Evolutionary conservation across 176 grass and related monocot species (phyloP), one percentile per base, ranked within the genome.

Genomic region (Phoenix roebelenii): DNA sequence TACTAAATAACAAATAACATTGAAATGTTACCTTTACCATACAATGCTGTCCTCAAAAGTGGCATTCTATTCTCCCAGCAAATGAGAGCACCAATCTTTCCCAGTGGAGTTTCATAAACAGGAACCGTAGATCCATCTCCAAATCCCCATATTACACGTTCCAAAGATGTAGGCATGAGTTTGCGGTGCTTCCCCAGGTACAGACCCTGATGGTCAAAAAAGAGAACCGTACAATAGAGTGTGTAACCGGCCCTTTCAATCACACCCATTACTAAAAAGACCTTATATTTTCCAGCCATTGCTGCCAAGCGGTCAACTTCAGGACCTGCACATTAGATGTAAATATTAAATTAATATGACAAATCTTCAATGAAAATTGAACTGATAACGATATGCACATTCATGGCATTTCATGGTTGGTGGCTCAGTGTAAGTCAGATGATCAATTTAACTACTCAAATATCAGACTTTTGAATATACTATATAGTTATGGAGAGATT

Each of bases 61-160:
- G 87, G 93, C 87, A 98, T 98, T 59, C 68, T 88, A 72, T 98
- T 98, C 69, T 98, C 93, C 84, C 87, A 92, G 70, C 87, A 98
- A 80, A 98, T 98, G 23, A 98, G 75, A 5, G 83, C 87, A 49
- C 93, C 93, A 3, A 92, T 98, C 56, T 92, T 98, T 60, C 93
- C 93, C 71, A 98, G 54, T 19, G 87, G 76, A 49, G 93, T 92
- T 54, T 98, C 93, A 76, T 83, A 97, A 64, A 97, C 93, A 19
- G 87, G 93, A 68, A 87, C 84, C 15, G 91, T 96, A 1, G 87
- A 97, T 50, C 87, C 93, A 77, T 92, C 84, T 65, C 93, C 84
- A 58, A 85, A 97, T 55, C 93, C 87, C 93, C 87, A 97, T 74
- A 97, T 88, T 66, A 88, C 63, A 25, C 87, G 74, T 25, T 98